A percentile compares a stretch with the other conserved stretches of the same genome.
phyloP scores from a whole-genome alignment of 2,329 filamentous ascomycete genomes.

The Cytospora piceae region DNA sequence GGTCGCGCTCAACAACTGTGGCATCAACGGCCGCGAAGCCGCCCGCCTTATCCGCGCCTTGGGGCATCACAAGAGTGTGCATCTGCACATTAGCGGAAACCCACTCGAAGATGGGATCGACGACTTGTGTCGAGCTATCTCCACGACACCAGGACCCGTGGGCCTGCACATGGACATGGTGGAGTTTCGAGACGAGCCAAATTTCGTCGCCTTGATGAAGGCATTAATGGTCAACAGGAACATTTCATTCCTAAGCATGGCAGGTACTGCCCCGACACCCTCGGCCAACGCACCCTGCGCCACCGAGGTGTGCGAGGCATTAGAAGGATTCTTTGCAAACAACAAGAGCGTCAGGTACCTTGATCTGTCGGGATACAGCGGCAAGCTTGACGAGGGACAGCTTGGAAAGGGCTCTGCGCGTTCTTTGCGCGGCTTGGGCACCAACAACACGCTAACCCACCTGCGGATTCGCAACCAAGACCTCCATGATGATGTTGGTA shows the following conservation, averaged over 20 bases:
- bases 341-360: slow-evolving; percentile 57
- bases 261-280: slow-evolving; percentile 54
- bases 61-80: slow-evolving; percentile 51
- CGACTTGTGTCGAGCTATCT: slow-evolving; percentile 53
- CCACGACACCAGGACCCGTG: slow-evolving; percentile 51
- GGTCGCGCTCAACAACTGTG: slow-evolving; percentile 56
- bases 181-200: slow-evolving; percentile 57
- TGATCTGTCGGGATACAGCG: slow-evolving; percentile 60
- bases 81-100: slow-evolving; percentile 55
- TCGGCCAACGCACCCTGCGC: slow-evolving; percentile 41
- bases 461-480: slow-evolving; percentile 61
- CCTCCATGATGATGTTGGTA: slow-evolving; percentile 56
- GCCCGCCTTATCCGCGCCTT: slow-evolving; percentile 56
- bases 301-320: slow-evolving; percentile 50
- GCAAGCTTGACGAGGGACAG: slow-evolving; percentile 61
- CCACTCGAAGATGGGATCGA: slow-evolving; percentile 57
- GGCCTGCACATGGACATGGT: slow-evolving; percentile 60
- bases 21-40: slow-evolving; percentile 54
- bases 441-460: slow-evolving; percentile 45
- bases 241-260: slow-evolving; percentile 57
- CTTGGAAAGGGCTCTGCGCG: slow-evolving; percentile 58
- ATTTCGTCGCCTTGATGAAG: slow-evolving; percentile 54
- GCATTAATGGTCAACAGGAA: slow-evolving; percentile 55
- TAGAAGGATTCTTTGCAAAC: slow-evolving; percentile 55
- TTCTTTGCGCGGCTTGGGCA: slow-evolving; percentile 43